Base-by-base conservation (phyloP, 2,329 filamentous ascomycete genomes). In the Westerdykella aurantiaca region DNA sequence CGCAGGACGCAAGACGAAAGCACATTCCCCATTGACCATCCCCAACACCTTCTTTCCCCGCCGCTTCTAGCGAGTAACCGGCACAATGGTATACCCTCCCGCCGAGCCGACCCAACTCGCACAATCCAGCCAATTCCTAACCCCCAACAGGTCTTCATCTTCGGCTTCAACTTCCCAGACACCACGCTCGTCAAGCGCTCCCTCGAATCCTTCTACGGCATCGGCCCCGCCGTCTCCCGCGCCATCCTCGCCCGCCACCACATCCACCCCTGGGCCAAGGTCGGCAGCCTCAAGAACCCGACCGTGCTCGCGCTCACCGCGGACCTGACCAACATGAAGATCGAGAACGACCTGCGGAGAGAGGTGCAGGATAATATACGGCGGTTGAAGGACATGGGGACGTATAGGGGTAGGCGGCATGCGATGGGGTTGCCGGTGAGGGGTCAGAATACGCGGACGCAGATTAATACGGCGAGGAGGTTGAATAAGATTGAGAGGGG, bases 361-460 rank as follows among this genome's bases (percentile, higher is more conserved):
- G 73, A 87, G 46, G 71, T 96, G 31, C 78, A 84, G 58, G 88
- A 95, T 39, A 93, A 97, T 61, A 95, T 98, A 56, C 77, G 77
- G 64, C 76, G 91, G 47, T 61, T 98, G 67, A 87, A 86, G 65
- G 90, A 96, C 59, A 96, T 95, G 74, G 90, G 90, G 39, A 83
- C 85, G 4, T 95, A 95, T 64, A 77, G 93, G 42, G 93, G 93
- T 52, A 83, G 86, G 67, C 76, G 93, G 54, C 93, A 98, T 74
- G 91, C 91, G 45, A 90, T 97, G 85, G 81, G 84, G 48, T 71
- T 97, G 72, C 93, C 93, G 4, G 91, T 93, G 42, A 80, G 93
- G 55, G 93, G 93, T 56, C 93, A 98, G 72, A 81, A 78, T 58
- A 97, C 93, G 47, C 83, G 87, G 64, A 87, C 75, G 64, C 91